A percentile compares a stretch with the other conserved stretches of the same genome.
phyloP scores from a whole-genome alignment of 805 yeast species.

The Ogataea parapolymorpha region DNA sequence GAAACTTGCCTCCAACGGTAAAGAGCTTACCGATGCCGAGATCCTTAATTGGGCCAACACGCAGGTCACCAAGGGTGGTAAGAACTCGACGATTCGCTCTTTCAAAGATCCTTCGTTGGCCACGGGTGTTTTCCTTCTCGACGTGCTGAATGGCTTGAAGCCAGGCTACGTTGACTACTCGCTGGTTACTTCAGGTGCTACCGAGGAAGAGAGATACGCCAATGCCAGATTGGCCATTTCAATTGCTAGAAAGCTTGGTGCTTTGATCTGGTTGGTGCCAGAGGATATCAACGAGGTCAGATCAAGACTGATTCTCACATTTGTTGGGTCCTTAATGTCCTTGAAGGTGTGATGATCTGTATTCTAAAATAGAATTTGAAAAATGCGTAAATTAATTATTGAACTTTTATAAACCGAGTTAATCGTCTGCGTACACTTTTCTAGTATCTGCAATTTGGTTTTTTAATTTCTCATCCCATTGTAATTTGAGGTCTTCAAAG shows the following conservation, averaged over 20 bases:
- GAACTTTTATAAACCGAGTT: background rate
- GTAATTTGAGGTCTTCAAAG: constrained; percentile 49
- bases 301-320: constrained; percentile 87
- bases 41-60: constrained; percentile 93
- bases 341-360: constrained; percentile 29
- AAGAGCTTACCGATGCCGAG: constrained; percentile 77
- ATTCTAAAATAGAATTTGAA: constrained; percentile 5
- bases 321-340: constrained; percentile 93
- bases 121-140: constrained; percentile 78
- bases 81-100: constrained; percentile 66
- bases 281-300: constrained; percentile 97
- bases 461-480: constrained; percentile 75
- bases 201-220: constrained; percentile 85
- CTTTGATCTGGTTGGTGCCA: constrained; percentile 98
- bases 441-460: constrained; percentile 55
- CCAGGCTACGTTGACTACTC: constrained; percentile 98
- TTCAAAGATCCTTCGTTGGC: constrained; percentile 80
- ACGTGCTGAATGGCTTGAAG: constrained; percentile 86
- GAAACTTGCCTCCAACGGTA: constrained; percentile 66
- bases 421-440: constrained; percentile 15
- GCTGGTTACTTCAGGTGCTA: constrained; percentile 73
- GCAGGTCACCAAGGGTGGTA: constrained; percentile 84
- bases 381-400: background rate
- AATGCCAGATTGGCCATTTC: constrained; percentile 97
- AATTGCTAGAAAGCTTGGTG: constrained; percentile 96